Evolutionary conservation across 257 asterid species (phyloP).

Genomic region (Thymus quinquecostatus): DNA sequence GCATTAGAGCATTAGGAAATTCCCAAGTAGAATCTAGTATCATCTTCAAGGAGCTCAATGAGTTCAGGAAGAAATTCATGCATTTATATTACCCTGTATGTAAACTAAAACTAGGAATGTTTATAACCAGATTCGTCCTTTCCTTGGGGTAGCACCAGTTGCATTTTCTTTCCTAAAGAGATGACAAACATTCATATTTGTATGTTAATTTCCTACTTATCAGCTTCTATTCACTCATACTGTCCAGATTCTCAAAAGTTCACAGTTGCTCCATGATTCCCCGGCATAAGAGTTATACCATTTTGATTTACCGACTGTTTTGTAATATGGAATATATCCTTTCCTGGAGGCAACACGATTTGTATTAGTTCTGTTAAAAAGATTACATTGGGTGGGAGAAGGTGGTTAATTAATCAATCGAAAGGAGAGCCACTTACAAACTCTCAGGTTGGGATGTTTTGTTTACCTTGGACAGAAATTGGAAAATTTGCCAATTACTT

Average conservation of each 20-base stretch:
- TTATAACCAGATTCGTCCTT: neutral
- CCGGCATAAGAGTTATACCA: neutral
- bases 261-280: neutral
- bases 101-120: neutral
- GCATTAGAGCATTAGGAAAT: neutral
- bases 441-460: neutral
- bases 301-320: neutral
- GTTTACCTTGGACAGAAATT: neutral
- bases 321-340: neutral
- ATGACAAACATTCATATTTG: neutral
- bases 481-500: neutral
- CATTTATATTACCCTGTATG: neutral
- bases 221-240: neutral
- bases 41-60: neutral
- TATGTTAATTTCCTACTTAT: neutral
- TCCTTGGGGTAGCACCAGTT: neutral
- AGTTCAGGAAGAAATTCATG: neutral
- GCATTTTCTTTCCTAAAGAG: neutral
- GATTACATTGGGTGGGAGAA: neutral
- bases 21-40: neutral
- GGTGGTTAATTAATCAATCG: neutral
- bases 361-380: neutral
- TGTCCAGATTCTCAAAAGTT: neutral
- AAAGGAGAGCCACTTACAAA: neutral
- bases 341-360: neutral